Base-by-base conservation (phyloP, 2,329 filamentous ascomycete genomes). In the Verticillium albo-atrum region DNA sequence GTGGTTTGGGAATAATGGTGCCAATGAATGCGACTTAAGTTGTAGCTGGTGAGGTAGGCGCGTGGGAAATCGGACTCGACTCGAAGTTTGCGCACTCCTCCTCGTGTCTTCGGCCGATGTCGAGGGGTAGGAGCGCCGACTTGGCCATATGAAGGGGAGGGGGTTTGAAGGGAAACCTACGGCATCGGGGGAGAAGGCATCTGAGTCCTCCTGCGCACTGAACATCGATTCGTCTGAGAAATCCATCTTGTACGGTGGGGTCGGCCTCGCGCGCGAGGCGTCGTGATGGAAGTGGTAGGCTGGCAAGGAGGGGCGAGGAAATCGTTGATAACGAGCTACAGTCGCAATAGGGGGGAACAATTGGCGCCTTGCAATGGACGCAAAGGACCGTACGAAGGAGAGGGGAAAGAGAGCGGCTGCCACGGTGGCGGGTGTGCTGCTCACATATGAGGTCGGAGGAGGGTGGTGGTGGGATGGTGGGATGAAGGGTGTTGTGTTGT, bases 211-310 rank as follows among this genome's bases (percentile, higher is more conserved):
- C 55, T 67, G 75, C 28, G 72, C 58, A 60, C 72, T 76, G 64
- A 74, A 76, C 53, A 66, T 67, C 61, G 70, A 76, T 74, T 87
- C 86, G 59, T 85, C 83, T 62, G 85, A 82, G 62, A 80, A 84
- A 66, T 82, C 80, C 83, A 86, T 86, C 55, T 68, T 75, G 73
- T 64, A 60, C 54, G 57, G 20, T 56, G 28, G 53, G 54, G 28
- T 54, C 37, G 60, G 61, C 51, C 54, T 57, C 52, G 59, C 58
- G 30, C 61, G 62, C 28, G 5, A 47, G 17, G 23, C 57, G 58
- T 54, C 50, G 58, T 47, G 27, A 32, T 55, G 42, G 3, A 47
- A 56, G 50, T 57, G 55, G 28, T 17, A 50, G 20, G 20, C 23
- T 25, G 30, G 27, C 32, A 34, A 59, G 35, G 28, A 55, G 25